Conservation (phyloP, 345 rosid genomes). For the Rhizophora apiculata region DNA sequence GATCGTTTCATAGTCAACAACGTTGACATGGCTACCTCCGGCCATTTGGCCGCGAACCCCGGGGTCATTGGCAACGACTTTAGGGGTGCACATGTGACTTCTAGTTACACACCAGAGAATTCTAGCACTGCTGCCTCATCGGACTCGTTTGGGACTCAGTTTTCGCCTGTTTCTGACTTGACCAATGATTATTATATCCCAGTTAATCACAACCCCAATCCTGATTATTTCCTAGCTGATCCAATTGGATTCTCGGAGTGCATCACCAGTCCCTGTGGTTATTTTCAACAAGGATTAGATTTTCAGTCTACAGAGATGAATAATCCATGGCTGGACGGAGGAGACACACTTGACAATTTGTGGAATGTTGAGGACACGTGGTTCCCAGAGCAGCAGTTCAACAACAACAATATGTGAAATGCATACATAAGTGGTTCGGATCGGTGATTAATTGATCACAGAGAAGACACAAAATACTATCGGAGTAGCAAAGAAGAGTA, state of each 20-base stretch:
- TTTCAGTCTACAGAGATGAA: slow-evolving; percentile 46
- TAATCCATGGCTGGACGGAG: slow-evolving; percentile 47
- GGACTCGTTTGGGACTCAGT: slow-evolving; percentile 52
- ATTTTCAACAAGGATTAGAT: slow-evolving; percentile 44
- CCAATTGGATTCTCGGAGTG: slow-evolving; percentile 44
- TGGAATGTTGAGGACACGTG: slow-evolving; percentile 71
- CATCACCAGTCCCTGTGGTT: slow-evolving; percentile 43
- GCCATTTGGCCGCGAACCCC: slow-evolving; percentile 21
- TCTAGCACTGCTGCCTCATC: slow-evolving; percentile 65
- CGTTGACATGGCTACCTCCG: slow-evolving; percentile 12
- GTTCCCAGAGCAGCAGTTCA: slow-evolving; percentile 62
- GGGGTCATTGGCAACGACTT: slow-evolving; percentile 26
- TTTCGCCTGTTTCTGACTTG: slow-evolving; percentile 61
- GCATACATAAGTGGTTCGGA: background rate
- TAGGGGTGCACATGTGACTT: slow-evolving; percentile 16
- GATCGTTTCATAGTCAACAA: slow-evolving; percentile 4
- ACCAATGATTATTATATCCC: slow-evolving; percentile 50
- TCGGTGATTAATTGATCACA: slow-evolving; percentile 12
- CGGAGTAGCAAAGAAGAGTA: background rate
- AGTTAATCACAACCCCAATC: slow-evolving; percentile 36
- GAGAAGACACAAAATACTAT: background rate
- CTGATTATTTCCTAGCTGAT: slow-evolving; percentile 46
- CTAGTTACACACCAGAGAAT: slow-evolving; percentile 52
- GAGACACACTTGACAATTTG: slow-evolving; percentile 56
- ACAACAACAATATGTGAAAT: slow-evolving; percentile 35